These are phyloP conservation scores for Yarrowia divulgata DNA, from an alignment of 805 yeast genomes.

Conservation along the genomic window DNA sequence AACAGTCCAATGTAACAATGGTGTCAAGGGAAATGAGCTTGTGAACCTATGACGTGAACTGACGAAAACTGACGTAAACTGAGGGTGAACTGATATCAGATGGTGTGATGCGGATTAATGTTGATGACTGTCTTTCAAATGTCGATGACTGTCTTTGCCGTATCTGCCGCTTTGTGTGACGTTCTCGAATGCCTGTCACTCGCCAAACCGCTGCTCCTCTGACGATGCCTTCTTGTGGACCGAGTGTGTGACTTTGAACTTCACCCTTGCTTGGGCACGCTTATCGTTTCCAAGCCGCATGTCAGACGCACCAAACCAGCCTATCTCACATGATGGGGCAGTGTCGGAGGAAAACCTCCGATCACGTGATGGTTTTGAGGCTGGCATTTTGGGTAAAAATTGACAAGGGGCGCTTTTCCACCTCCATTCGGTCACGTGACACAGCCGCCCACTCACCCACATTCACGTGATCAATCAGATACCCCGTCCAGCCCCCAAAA, in stretches of 20 bases:
- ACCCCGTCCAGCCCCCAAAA: neutral
- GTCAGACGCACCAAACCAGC: neutral
- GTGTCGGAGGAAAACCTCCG: neutral
- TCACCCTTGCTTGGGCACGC: slow-evolving; percentile 26
- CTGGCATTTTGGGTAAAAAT: no score
- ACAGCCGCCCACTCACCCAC: no score
- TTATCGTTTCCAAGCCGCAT: slow-evolving; percentile 7
- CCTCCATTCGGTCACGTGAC: no score
- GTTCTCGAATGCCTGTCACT: no score
- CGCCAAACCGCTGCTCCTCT: neutral
- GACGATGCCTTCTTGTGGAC: neutral
- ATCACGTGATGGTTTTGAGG: slow-evolving; percentile 1
- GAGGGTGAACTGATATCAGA: neutral
- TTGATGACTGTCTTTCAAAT: no score
- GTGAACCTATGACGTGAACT: neutral
- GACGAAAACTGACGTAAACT: no score
- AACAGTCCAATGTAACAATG: neutral
- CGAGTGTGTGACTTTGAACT: neutral
- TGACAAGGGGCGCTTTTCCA: no score
- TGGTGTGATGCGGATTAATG: neutral
- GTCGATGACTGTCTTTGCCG: no score
- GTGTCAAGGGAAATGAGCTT: neutral
- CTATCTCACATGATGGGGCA: slow-evolving; percentile 36
- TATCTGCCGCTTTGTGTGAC: neutral
- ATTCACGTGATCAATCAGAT: neutral